These are phyloP conservation scores for Stygiomarasmius scandens DNA, from an alignment of 1,284 basidiomycete species.

Conservation along the genomic window DNA sequence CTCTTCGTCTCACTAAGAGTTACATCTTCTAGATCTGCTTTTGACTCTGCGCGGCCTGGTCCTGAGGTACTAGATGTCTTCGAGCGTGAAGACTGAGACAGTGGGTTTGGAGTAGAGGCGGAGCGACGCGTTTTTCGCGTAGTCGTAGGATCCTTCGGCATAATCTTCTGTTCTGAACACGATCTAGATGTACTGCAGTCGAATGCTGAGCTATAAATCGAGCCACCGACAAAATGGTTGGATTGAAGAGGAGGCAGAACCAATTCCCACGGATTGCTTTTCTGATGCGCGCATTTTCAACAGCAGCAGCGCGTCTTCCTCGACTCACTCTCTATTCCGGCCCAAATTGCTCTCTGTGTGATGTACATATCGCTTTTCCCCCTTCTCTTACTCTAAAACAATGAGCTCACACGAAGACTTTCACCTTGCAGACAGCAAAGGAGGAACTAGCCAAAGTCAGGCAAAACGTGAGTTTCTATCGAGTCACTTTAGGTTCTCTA, in stretches of 20 bases:
- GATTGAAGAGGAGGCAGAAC: too few relatives aligned
- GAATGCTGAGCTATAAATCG: too few relatives aligned
- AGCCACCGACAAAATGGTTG: too few relatives aligned
- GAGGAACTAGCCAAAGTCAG: slow-evolving; percentile 69
- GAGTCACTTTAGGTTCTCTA: slow-evolving; percentile 14
- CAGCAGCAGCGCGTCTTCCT: slow-evolving; percentile 37
- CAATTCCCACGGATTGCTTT: neutral
- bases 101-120: neutral
- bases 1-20: neutral
- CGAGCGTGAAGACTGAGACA: too few relatives aligned
- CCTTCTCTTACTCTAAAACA: slow-evolving; percentile 4
- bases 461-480: slow-evolving; percentile 43
- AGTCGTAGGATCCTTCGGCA: too few relatives aligned
- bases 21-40: neutral
- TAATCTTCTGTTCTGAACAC: too few relatives aligned
- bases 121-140: neutral
- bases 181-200: too few relatives aligned
- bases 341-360: slow-evolving; percentile 79
- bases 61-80: too few relatives aligned
- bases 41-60: too few relatives aligned
- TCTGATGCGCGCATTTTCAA: slow-evolving; percentile 11
- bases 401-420: slow-evolving; percentile 1
- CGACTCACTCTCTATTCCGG: slow-evolving; percentile 78
- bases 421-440: slow-evolving; percentile 62
- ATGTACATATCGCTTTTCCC: slow-evolving; percentile 50